Evolutionary conservation across 108 stramenopile species (phyloP), one percentile per base, ranked within the genome.

Genomic region (Cyclotella kingstonii): DNA sequence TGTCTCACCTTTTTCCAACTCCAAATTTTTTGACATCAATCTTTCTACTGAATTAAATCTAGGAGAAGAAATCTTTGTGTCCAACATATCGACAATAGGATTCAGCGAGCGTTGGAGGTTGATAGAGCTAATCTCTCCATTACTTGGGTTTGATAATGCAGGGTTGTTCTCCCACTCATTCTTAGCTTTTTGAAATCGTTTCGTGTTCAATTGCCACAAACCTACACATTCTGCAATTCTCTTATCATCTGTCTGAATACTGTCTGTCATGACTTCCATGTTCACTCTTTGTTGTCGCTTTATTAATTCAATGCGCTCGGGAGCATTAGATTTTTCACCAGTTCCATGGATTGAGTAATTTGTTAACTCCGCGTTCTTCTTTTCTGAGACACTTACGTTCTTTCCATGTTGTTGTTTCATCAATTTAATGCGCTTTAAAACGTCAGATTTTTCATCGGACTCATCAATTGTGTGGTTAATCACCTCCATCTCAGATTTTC

Each of bases 221-320:
- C 56, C 56, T 19, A 58, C 66, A 42, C 56, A 58, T 29, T 50
- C 47, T 15, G 55, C 58, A 34, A 60, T 70, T 28, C 57, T 53
- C 21, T 42, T 33, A 28, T 66, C 65, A 17, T 66, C 38, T 5
- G 44, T 27, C 9, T 29, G 54, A 48, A 66, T 15, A 17, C 36
- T 42, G 10, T 33, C 47, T 2, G 33, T 48, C 43, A 63, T 55
- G 19, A 23, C 33, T 5, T 73, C 71, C 35, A 55, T 61, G 15
- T 66, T 66, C 52, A 18, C 33, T 18, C 47, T 53, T 18, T 53
- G 47, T 25, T 66, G 65, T n/a, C 54, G 51, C 42, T 48, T 66
- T 53, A 75, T 75, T 11, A 49, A 22, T 6, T 66, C 52, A 35
- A 75, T 75, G 5, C 64, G 59, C 14, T 29, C 19, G 25, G 60